phyloP scores from a whole-genome alignment of 371 early-diverging fungal species.

The Mortierella sp. region DNA sequence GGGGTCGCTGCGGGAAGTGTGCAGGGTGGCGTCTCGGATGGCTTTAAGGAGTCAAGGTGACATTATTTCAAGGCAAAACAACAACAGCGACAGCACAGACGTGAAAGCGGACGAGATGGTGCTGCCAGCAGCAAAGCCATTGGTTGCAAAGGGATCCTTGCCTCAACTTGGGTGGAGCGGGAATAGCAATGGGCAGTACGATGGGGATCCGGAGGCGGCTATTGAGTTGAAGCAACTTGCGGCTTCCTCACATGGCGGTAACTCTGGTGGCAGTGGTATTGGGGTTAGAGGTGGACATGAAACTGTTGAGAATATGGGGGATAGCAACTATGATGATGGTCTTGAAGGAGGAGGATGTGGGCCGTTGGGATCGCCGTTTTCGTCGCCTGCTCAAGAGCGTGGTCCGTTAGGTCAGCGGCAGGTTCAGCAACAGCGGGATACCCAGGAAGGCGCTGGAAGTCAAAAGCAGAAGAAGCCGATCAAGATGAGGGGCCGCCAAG shows the following conservation, averaged over 20 bases:
- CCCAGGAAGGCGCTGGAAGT: neutral
- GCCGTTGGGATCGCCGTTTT: neutral
- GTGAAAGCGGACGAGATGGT: neutral
- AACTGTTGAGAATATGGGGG: neutral
- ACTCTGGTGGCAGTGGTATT: neutral
- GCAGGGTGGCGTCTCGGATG: slow-evolving; percentile 35
- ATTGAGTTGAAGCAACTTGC: slow-evolving; percentile 29
- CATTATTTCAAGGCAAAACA: neutral
- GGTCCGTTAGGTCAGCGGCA: neutral
- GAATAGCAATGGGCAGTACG: neutral
- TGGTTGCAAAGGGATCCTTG: neutral
- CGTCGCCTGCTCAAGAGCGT: neutral
- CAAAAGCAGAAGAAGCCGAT: slow-evolving; percentile 28
- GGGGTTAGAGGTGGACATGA: neutral
- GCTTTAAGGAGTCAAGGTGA: slow-evolving; percentile 28
- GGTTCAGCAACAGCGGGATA: neutral
- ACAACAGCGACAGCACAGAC: neutral
- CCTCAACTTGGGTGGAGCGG: neutral
- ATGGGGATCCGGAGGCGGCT: slow-evolving; percentile 16
- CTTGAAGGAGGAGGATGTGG: neutral
- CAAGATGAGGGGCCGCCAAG: slow-evolving; percentile 53
- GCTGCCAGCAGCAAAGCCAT: neutral
- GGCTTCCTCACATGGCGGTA: neutral
- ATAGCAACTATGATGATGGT: neutral
- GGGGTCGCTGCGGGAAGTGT: slow-evolving; percentile 39